Conservation (phyloP, 2,329 filamentous ascomycete genomes). For the Celoporthe dispersa region DNA sequence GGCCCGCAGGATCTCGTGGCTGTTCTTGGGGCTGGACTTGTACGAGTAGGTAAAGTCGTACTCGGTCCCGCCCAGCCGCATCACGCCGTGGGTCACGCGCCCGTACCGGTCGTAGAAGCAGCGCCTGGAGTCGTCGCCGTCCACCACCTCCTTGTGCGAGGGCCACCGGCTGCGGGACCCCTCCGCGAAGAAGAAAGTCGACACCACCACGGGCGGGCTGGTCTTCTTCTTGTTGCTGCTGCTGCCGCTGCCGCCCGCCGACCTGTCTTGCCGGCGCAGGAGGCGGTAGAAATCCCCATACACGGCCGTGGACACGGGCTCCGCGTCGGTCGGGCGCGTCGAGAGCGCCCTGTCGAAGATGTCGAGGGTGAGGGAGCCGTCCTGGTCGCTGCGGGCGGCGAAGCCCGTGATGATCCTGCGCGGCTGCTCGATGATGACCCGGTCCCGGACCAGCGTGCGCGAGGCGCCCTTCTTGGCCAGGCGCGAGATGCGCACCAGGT, state of each 20-base stretch:
- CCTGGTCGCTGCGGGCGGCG: slow-evolving; percentile 34
- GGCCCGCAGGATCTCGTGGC: slow-evolving; percentile 41
- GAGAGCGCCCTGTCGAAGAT: slow-evolving; percentile 37
- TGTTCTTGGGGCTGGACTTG: slow-evolving; percentile 39
- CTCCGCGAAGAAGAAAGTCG: slow-evolving; percentile 37
- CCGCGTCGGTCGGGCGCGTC: slow-evolving; percentile 31
- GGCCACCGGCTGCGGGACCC: slow-evolving; percentile 34
- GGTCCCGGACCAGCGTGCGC: slow-evolving; percentile 36
- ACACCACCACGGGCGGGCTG: slow-evolving; percentile 26
- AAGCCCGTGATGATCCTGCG: slow-evolving; percentile 42
- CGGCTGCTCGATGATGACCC: slow-evolving; percentile 38
- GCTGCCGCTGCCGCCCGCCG: slow-evolving; percentile 23
- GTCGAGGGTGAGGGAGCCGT: slow-evolving; percentile 36
- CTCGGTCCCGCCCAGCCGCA: slow-evolving; percentile 35
- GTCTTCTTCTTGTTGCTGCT: slow-evolving; percentile 26
- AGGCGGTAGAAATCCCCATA: slow-evolving; percentile 39
- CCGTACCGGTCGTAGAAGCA: slow-evolving; percentile 43
- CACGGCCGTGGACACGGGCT: slow-evolving; percentile 34
- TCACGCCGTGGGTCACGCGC: slow-evolving; percentile 38
- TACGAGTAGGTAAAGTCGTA: slow-evolving; percentile 44
- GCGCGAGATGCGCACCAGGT: slow-evolving; percentile 39
- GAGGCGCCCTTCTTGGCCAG: slow-evolving; percentile 40
- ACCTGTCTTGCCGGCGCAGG: slow-evolving; percentile 31
- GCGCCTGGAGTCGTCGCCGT: slow-evolving; percentile 32
- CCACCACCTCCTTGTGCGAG: slow-evolving; percentile 35